Conservation (phyloP, 768 basidiomycete species). For the Xerocomellus dryophilus region DNA sequence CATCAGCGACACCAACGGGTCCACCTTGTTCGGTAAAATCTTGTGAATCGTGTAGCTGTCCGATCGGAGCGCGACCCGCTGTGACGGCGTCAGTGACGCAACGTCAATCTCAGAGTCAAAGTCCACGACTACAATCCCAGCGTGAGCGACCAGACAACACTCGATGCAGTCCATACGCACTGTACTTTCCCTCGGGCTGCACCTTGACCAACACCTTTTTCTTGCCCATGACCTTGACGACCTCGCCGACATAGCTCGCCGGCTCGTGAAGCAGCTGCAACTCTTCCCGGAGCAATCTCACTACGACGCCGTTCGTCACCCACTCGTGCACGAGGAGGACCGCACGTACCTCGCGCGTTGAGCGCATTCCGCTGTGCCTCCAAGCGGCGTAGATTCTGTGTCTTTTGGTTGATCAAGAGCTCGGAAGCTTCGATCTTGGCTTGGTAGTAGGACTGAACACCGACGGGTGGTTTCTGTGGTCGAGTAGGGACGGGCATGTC, state of each 20-base stretch:
- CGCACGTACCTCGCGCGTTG: slow-evolving; percentile 79
- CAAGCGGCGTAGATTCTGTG: slow-evolving; percentile 90
- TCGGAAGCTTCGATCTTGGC: slow-evolving; percentile 95
- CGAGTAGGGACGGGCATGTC: slow-evolving; percentile 39
- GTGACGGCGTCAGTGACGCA: slow-evolving; percentile 71
- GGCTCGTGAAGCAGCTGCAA: slow-evolving; percentile 91
- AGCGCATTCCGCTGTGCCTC: slow-evolving; percentile 97
- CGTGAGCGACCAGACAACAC: neutral
- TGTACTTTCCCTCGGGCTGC: slow-evolving; percentile 98
- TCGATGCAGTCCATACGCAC: slow-evolving; percentile 45
- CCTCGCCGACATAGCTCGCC: slow-evolving; percentile 95
- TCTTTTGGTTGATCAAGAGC: slow-evolving; percentile 91
- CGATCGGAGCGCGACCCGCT: slow-evolving; percentile 93
- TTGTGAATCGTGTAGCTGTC: slow-evolving; percentile 97
- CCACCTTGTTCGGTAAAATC: slow-evolving; percentile 95
- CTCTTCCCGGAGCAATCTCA: slow-evolving; percentile 87
- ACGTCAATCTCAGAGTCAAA: slow-evolving; percentile 86
- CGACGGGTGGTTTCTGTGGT: slow-evolving; percentile 47
- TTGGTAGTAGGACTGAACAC: slow-evolving; percentile 89
- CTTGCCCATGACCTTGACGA: slow-evolving; percentile 99
- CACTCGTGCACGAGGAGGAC: neutral
- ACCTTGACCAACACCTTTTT: slow-evolving; percentile 98
- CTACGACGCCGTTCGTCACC: slow-evolving; percentile 38
- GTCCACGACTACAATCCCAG: slow-evolving; percentile 71
- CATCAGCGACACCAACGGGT: slow-evolving; percentile 97